These are phyloP conservation scores for Ottelia alismoides DNA, from an alignment of 106 monocot species.

Conservation along the genomic window DNA sequence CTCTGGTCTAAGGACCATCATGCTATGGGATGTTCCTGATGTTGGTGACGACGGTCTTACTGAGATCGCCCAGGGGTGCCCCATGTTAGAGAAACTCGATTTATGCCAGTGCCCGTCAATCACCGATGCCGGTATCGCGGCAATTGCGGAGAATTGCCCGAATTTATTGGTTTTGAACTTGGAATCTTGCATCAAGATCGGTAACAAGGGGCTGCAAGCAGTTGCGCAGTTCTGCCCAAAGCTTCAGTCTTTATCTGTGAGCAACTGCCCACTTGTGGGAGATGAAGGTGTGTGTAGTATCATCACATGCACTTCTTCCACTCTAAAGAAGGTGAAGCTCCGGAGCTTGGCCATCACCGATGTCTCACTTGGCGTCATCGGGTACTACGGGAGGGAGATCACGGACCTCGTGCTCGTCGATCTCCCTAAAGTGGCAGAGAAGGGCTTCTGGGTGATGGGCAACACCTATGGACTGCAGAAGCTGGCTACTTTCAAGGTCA, in stretches of 20 bases:
- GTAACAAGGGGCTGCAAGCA: constrained; percentile 46
- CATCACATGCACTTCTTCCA: constrained; percentile 35
- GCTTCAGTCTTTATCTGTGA: constrained; percentile 40
- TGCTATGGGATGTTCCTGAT: constrained; percentile 38
- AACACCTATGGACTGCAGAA: constrained; percentile 54
- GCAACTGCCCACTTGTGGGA: constrained; percentile 43
- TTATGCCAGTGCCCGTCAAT: constrained; percentile 48
- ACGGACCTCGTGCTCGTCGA: constrained; percentile 29
- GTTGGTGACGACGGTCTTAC: constrained; percentile 46
- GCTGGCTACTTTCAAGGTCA: constrained; percentile 28
- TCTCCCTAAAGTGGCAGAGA: constrained; percentile 49
- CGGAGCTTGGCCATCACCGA: constrained; percentile 49
- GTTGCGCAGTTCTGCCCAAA: constrained; percentile 43
- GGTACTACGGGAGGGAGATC: constrained; percentile 56
- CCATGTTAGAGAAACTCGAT: constrained; percentile 61
- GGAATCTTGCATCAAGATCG: constrained; percentile 38
- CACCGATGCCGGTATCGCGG: constrained; percentile 52
- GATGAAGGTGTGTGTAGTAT: constrained; percentile 57
- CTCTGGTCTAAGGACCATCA: constrained; percentile 32
- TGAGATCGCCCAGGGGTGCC: constrained; percentile 64
- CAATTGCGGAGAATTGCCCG: constrained; percentile 60
- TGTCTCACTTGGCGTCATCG: constrained; percentile 48
- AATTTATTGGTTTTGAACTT: constrained; percentile 39
- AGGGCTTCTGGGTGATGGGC: constrained; percentile 90
- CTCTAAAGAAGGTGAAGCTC: constrained; percentile 49